A percentile compares a stretch with the other conserved stretches of the same genome.
phyloP scores from a whole-genome alignment of 2,329 filamentous ascomycete species.

The Aureobasidium leucospermi region DNA sequence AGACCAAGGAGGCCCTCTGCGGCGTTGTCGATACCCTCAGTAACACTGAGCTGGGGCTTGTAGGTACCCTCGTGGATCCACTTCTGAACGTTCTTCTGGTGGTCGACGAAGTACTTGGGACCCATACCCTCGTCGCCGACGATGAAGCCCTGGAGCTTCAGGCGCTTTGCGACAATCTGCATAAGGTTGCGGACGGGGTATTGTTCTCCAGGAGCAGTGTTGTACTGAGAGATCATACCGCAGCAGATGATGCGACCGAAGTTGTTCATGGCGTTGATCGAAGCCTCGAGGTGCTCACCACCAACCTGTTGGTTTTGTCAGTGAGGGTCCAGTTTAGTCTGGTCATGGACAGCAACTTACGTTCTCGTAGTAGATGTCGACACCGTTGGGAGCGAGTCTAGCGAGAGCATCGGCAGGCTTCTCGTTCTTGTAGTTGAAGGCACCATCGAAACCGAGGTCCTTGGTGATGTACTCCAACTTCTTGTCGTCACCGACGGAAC shows the following conservation, averaged over 20 bases:
- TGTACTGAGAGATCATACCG: slow-evolving; percentile 72
- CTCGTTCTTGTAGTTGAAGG: slow-evolving; percentile 88
- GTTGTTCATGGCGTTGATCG: slow-evolving; percentile 55
- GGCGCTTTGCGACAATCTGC: slow-evolving; percentile 57
- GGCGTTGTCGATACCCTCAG: slow-evolving; percentile 70
- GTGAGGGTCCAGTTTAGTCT: not conserved
- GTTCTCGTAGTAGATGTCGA: slow-evolving; percentile 81
- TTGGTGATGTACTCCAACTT: slow-evolving; percentile 70
- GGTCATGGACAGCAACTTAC: slow-evolving; percentile 33
- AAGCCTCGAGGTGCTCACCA: slow-evolving; percentile 65
- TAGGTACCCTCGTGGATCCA: slow-evolving; percentile 72
- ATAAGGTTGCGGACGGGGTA: slow-evolving; percentile 63
- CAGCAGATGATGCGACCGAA: slow-evolving; percentile 59
- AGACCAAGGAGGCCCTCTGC: slow-evolving; percentile 67
- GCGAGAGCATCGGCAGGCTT: slow-evolving; percentile 58
- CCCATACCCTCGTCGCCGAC: slow-evolving; percentile 60
- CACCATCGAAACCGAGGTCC: slow-evolving; percentile 62
- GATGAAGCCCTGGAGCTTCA: slow-evolving; percentile 71
- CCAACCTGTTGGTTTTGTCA: slow-evolving; percentile 34
- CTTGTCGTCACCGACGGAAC: slow-evolving; percentile 70
- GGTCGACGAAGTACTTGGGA: slow-evolving; percentile 58
- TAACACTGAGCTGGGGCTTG: slow-evolving; percentile 61
- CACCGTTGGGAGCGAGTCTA: slow-evolving; percentile 65
- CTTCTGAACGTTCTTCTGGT: slow-evolving; percentile 66
- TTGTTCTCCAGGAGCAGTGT: slow-evolving; percentile 47